Evolutionary conservation across 306 rosid genomes (phyloP), one percentile per base, ranked within the genome.

Genomic region (Sicyos edulis): DNA sequence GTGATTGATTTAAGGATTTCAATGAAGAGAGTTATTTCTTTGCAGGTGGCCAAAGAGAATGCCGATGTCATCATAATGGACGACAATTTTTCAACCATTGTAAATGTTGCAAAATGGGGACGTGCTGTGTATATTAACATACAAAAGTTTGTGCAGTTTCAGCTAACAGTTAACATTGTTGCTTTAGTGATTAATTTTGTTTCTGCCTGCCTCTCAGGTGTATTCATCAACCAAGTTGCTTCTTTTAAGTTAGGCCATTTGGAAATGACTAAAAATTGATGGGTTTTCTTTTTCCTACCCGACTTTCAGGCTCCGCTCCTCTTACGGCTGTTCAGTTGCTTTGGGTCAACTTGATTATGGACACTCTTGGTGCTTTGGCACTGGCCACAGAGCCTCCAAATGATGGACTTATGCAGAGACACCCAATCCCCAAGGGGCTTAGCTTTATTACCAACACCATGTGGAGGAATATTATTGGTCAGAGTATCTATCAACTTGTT

Each of bases 321-420:
- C 89, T 93, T 76, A 93, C 99, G 16, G 97, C 95, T 53, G 99
- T 93, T 60, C 99, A 93, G 75, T 65, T 93, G 82, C 96, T 93
- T 54, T 93, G 99, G 99, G 99, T 91, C 29, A 93, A 93, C 87
- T 84, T 93, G 92, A 93, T 93, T 68, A 93, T 93, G 99, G 99
- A 93, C 87, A 91, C 99, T 54, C 89, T 93, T 54, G 99, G 99
- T 54, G 99, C 99, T 44, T 77, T 93, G 80, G 99, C 99, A 54
- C 83, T 93, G 69, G 99, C 99, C 51, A 93, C 99, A 22, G 99
- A 93, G 77, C 97, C 99, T 78, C 99, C 97, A 32, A 81, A 83
- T 14, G 88, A 88, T n/a, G 96, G 75, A 74, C 89, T 93, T 37
- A 76, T 93, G 91, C 52, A 88, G 77, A 80, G 91, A 78, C 82